A percentile compares a stretch with the other conserved stretches of the same genome.
Evolutionary conservation across 1,284 basidiomycete species (phyloP).

Genomic region (Anthracocystis setariae): DNA sequence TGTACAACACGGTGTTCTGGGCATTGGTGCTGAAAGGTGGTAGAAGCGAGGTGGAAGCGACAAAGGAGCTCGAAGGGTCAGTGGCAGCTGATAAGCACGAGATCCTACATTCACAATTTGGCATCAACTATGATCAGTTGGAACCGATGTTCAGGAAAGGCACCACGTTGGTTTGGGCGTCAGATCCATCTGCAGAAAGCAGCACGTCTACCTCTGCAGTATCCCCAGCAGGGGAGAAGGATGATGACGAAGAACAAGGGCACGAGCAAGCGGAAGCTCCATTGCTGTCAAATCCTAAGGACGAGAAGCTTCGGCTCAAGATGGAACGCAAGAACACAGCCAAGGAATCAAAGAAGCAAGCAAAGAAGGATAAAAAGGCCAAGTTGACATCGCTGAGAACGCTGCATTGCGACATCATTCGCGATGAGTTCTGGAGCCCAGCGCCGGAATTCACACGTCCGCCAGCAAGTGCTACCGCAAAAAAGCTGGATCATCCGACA

Average conservation of each 20-base stretch:
- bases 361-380: conserved; percentile 32
- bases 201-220: not conserved
- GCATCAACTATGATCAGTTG: conserved; percentile 86
- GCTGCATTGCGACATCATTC: conserved; percentile 65
- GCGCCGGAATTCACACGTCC: not conserved
- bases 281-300: conserved; percentile 28
- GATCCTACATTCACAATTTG: conserved; percentile 82
- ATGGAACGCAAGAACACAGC: conserved; percentile 20
- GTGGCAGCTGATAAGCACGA: conserved; percentile 89
- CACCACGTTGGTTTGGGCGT: conserved; percentile 79
- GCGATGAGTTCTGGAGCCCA: conserved; percentile 57
- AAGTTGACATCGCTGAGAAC: conserved; percentile 50
- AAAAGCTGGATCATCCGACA: conserved; percentile 36
- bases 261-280: not conserved
- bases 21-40: conserved; percentile 84
- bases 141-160: conserved; percentile 84
- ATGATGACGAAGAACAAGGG: not conserved
- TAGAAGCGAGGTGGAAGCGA: conserved; percentile 81
- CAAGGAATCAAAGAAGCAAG: conserved; percentile 33
- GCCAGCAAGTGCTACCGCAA: conserved; percentile 2
- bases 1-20: conserved; percentile 98
- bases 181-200: not conserved
- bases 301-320: conserved; percentile 30
- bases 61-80: conserved; percentile 79
- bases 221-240: not conserved